These are phyloP conservation scores for Posidonia oceanica DNA, from an alignment of 116 monocot species.

Conservation along the genomic window DNA sequence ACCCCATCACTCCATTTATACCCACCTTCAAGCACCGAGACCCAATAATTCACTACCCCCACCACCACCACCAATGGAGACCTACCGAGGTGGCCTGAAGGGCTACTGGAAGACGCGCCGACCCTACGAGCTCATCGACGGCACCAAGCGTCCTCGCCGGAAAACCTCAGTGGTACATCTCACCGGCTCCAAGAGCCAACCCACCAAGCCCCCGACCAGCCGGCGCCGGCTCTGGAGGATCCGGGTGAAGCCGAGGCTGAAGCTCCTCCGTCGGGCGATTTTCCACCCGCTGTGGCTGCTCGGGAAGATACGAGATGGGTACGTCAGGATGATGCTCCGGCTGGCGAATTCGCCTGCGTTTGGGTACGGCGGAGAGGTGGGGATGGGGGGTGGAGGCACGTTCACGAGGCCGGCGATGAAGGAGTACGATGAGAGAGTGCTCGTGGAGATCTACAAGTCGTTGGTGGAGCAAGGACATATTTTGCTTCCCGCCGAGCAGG, in stretches of 20 bases:
- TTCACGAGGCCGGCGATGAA: slow-evolving; percentile 23
- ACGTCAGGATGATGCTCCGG: slow-evolving; percentile 68
- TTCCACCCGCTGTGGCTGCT: slow-evolving; percentile 37
- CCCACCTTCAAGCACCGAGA: no score
- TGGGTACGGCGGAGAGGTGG: slow-evolving; percentile 16
- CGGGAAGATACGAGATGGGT: slow-evolving; percentile 50
- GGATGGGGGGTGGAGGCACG: slow-evolving; percentile 8
- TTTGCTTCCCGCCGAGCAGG: not conserved
- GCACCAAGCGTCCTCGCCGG: not conserved
- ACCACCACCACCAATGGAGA: slow-evolving; percentile 8
- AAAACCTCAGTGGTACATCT: not conserved
- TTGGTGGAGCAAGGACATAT: slow-evolving; percentile 21
- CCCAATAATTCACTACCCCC: not conserved
- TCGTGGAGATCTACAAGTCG: slow-evolving; percentile 66
- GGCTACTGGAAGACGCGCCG: slow-evolving; percentile 10
- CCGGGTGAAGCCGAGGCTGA: slow-evolving; percentile 7
- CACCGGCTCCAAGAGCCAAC: not conserved
- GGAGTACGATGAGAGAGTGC: slow-evolving; percentile 79
- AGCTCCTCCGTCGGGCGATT: slow-evolving; percentile 3
- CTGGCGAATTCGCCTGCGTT: slow-evolving; percentile 29
- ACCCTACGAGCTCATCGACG: not conserved
- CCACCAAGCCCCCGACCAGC: not conserved
- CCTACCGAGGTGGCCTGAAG: not conserved
- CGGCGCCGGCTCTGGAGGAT: slow-evolving; percentile 7
- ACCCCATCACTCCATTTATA: no score